Conservation (phyloP, 768 basidiomycete species). For the Botryobasidium botryosum region DNA sequence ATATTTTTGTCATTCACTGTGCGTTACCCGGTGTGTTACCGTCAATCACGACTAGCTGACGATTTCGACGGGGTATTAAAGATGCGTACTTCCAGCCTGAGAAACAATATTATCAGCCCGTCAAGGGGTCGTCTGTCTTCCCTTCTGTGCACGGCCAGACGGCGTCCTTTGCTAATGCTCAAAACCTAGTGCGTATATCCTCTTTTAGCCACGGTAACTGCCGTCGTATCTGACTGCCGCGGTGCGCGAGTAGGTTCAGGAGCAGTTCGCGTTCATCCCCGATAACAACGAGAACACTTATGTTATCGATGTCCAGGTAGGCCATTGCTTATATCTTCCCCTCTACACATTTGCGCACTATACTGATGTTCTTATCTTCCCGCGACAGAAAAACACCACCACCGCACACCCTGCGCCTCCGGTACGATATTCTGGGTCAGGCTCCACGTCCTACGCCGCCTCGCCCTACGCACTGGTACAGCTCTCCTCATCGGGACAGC, state of each 20-base stretch:
- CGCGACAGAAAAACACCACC: slow-evolving; percentile 1
- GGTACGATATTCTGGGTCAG: background rate
- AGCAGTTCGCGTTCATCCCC: slow-evolving; percentile 64
- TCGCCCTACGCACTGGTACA: slow-evolving; percentile 46
- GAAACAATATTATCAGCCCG: slow-evolving; percentile 40
- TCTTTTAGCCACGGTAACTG: too few species aligned
- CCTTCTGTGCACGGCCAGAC: slow-evolving; percentile 53
- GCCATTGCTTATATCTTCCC: slow-evolving; percentile 1
- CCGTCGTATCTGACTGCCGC: too few species aligned
- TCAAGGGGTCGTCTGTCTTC: slow-evolving; percentile 37
- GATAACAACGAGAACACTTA: slow-evolving; percentile 57
- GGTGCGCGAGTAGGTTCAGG: slow-evolving; percentile 40
- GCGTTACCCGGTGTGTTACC: slow-evolving; percentile 16
- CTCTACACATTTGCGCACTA: background rate
- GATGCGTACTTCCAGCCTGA: slow-evolving; percentile 67
- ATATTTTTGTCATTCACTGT: slow-evolving; percentile 85
- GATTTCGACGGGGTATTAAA: slow-evolving; percentile 18
- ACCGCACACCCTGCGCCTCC: background rate
- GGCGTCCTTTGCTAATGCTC: slow-evolving; percentile 46
- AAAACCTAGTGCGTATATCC: slow-evolving; percentile 27
- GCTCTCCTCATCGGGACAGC: slow-evolving; percentile 39
- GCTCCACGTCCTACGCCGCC: slow-evolving; percentile 39
- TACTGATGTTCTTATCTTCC: background rate
- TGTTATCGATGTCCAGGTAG: slow-evolving; percentile 51
- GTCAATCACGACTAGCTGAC: background rate